phyloP scores from a whole-genome alignment of 2,329 filamentous ascomycete species.

The Triangularia verruculosa region DNA sequence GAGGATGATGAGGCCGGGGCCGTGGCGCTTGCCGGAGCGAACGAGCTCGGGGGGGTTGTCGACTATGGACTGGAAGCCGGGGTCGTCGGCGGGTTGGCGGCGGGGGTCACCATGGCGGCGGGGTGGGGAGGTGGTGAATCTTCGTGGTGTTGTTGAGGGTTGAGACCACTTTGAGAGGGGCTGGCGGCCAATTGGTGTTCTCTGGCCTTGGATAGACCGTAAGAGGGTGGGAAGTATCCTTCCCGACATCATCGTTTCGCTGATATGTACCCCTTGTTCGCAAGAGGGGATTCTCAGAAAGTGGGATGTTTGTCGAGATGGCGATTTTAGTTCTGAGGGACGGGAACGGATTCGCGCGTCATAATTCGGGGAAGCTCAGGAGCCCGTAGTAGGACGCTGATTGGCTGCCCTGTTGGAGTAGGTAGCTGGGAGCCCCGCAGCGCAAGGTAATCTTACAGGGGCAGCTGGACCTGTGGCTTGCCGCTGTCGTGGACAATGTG shows the following conservation, averaged over 20 bases:
- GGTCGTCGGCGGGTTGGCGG: slow-evolving; percentile 64
- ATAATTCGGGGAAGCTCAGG: slow-evolving; percentile 3
- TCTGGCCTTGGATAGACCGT: slow-evolving; percentile 17
- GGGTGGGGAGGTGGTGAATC: background rate
- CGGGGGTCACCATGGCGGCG: background rate
- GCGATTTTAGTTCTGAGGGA: background rate
- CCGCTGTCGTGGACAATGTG: background rate
- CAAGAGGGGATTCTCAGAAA: background rate
- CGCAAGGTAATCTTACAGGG: slow-evolving; percentile 1
- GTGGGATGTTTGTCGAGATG: slow-evolving; percentile 1
- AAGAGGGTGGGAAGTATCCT: slow-evolving; percentile 19
- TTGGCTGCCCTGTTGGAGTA: background rate
- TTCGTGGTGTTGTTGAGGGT: slow-evolving; percentile 32
- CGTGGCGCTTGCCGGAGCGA: slow-evolving; percentile 69
- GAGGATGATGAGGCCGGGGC: slow-evolving; percentile 75
- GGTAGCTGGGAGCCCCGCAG: background rate
- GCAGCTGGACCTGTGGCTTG: slow-evolving; percentile 6
- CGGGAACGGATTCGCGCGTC: slow-evolving; percentile 1
- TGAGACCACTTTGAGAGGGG: slow-evolving; percentile 32
- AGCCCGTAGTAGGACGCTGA: background rate
- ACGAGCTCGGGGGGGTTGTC: slow-evolving; percentile 83
- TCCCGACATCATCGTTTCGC: slow-evolving; percentile 17
- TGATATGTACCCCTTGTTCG: background rate
- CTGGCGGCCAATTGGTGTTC: slow-evolving; percentile 20
- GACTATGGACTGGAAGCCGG: slow-evolving; percentile 78